phyloP scores from a whole-genome alignment of 352 stramenopile genomes.

The Phytopythium aichiense region DNA sequence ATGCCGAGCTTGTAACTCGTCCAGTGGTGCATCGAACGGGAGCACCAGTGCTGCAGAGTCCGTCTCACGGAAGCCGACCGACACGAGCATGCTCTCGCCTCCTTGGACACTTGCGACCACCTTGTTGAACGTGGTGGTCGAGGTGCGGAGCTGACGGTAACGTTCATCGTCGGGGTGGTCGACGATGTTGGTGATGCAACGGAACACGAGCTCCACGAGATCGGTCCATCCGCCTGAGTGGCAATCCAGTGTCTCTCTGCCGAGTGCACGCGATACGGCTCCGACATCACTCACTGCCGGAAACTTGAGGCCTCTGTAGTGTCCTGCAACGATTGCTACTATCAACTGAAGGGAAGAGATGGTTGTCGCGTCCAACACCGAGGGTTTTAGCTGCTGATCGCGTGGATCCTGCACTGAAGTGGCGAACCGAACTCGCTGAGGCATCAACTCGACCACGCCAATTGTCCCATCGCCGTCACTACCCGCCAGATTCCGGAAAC shows the following conservation, averaged over 20 bases:
- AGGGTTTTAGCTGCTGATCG: neutral
- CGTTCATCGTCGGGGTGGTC: constrained; percentile 35
- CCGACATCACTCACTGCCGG: constrained; percentile 45
- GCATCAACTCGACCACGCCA: constrained; percentile 23
- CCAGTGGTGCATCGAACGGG: constrained; percentile 15
- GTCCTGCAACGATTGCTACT: constrained; percentile 32
- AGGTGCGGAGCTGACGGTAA: constrained; percentile 49
- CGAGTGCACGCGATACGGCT: constrained; percentile 40
- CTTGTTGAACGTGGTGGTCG: constrained; percentile 43
- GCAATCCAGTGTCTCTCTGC: neutral
- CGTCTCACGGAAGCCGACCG: constrained; percentile 52
- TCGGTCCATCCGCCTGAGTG: constrained; percentile 23
- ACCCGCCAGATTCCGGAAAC: constrained; percentile 20
- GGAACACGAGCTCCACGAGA: constrained; percentile 34
- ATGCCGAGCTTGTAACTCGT: constrained; percentile 26
- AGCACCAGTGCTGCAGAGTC: constrained; percentile 34
- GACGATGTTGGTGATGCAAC: constrained; percentile 54
- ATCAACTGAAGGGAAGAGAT: constrained; percentile 35
- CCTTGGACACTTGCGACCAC: constrained; percentile 27
- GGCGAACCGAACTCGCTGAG: constrained; percentile 38
- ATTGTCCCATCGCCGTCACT: neutral
- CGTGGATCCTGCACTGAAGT: constrained; percentile 16
- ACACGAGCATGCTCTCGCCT: constrained; percentile 36
- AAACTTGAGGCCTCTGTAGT: constrained; percentile 38
- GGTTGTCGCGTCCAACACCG: constrained; percentile 21